A percentile compares a stretch with the other conserved stretches of the same genome.
phyloP scores from a whole-genome alignment of 1,284 basidiomycete genomes.

The Puccinia polysora region DNA sequence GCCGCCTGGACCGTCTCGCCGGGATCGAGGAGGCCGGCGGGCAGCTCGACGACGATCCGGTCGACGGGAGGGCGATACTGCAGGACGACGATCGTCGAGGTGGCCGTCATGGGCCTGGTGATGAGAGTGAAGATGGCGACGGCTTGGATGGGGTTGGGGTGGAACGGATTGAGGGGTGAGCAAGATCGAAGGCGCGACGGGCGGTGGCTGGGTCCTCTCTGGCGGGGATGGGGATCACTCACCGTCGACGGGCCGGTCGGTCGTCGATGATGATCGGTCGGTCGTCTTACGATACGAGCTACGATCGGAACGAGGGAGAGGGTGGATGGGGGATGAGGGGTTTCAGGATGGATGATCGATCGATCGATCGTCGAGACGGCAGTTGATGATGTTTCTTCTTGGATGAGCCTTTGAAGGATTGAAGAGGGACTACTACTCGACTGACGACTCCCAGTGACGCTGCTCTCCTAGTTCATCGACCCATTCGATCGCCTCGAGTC shows the following conservation, averaged over 20 bases:
- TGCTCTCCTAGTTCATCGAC: slow-evolving; percentile 50
- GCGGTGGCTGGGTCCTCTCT: too few species aligned
- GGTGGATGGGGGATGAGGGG: background rate
- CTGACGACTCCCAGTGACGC: slow-evolving; percentile 52
- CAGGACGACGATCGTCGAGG: slow-evolving; percentile 50
- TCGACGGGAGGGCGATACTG: slow-evolving; percentile 26
- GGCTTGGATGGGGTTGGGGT: slow-evolving; percentile 35
- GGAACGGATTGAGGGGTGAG: background rate
- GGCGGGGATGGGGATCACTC: too few species aligned
- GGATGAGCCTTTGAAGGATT: background rate
- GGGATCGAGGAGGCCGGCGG: slow-evolving; percentile 51
- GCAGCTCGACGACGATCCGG: slow-evolving; percentile 51
- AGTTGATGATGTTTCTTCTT: background rate
- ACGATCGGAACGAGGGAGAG: background rate
- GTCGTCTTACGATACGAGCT: background rate
- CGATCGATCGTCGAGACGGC: background rate
- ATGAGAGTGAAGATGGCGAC: slow-evolving; percentile 52
- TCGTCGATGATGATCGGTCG: background rate
- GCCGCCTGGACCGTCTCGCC: slow-evolving; percentile 51
- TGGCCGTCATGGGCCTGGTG: slow-evolving; percentile 47
- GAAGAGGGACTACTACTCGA: slow-evolving; percentile 13
- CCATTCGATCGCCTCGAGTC: slow-evolving; percentile 51
- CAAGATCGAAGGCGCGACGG: background rate
- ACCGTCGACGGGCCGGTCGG: background rate
- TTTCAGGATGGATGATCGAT: background rate